Conservation (phyloP, 495 filamentous ascomycete species). For the Chaetomium fimeti region DNA sequence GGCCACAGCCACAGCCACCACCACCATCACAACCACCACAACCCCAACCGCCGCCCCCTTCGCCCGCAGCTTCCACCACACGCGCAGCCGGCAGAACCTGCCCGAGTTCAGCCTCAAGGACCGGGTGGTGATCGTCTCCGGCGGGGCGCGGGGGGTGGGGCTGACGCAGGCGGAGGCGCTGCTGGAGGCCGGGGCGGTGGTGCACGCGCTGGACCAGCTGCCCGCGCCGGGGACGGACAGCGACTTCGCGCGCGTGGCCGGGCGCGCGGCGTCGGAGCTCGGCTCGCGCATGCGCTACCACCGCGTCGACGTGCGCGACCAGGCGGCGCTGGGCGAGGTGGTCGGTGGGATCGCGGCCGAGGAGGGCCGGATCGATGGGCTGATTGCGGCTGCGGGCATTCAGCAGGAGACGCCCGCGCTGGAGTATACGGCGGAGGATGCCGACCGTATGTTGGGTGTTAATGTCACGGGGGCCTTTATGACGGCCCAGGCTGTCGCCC, state of each 20-base stretch:
- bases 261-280: slow-evolving; percentile 62
- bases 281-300: slow-evolving; percentile 73
- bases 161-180: slow-evolving; percentile 75
- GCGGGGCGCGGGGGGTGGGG: slow-evolving; percentile 75
- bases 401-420: slow-evolving; percentile 70
- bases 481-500: slow-evolving; percentile 72
- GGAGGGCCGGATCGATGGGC: slow-evolving; percentile 72
- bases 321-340: slow-evolving; percentile 62
- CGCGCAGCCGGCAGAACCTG: slow-evolving; percentile 35
- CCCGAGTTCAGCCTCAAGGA: slow-evolving; percentile 77
- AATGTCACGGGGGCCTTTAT: slow-evolving; percentile 77
- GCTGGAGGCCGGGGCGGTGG: slow-evolving; percentile 75
- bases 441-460: slow-evolving; percentile 65
- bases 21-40: background rate
- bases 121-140: slow-evolving; percentile 76
- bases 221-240: slow-evolving; percentile 41
- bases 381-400: slow-evolving; percentile 79
- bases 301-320: slow-evolving; percentile 82
- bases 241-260: slow-evolving; percentile 59
- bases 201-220: slow-evolving; percentile 59
- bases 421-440: slow-evolving; percentile 63
- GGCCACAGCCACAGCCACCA: background rate
- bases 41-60: background rate
- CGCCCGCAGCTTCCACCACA: slow-evolving; percentile 22
- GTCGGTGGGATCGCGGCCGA: slow-evolving; percentile 65